Base-by-base conservation (phyloP, 2,329 filamentous ascomycete genomes). In the Verticillium klebahnii region DNA sequence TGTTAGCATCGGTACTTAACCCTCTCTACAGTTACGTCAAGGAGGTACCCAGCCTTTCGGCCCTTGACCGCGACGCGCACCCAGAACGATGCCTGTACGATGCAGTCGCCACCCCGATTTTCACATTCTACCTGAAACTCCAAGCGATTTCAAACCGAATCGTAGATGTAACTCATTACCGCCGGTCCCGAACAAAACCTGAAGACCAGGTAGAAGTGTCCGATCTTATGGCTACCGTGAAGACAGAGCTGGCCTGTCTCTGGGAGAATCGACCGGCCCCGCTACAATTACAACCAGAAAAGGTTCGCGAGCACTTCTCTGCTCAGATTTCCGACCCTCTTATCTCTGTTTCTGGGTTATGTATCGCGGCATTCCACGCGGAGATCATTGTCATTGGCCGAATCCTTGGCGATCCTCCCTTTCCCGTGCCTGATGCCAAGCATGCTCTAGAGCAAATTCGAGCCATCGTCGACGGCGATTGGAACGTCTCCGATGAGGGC, bases 181-280 rank as follows among this genome's bases (percentile, higher is more conserved):
- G 66, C 52, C 68, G 67, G 23, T 67, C 68, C 15, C 66, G 67
- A 17, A 67, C 61, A n/a, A 67, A 63, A 3, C 62, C 62, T 5
- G 55, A 29, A 7, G 68, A 69, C 19, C 68, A 69, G 45, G 63
- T 65, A 12, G 68, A 69, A 29, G 68, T 69, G 2, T 59, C 54
- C 8, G n/a, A 62, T 29, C 59, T 55, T 9, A 60, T 65, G 12
- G 25, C 61, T n/a, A 14, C 55, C 31, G 62, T 69, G 31, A 62
- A 65, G 63, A 64, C 50, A 2, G n/a, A 25, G 7, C 50, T 54
- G 5, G n/a, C n/a, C 8, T 5, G 19, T n/a, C 50, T 54, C 50
- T 54, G 50, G 50, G 50, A 54, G 8, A 54, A 9, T 6, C 50
- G 50, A 23, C 50, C 50, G 2, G 19, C 50, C 8, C n/a, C 50